These are phyloP conservation scores for Exidia glandulosa DNA, from an alignment of 768 basidiomycete species.

Conservation along the genomic window DNA sequence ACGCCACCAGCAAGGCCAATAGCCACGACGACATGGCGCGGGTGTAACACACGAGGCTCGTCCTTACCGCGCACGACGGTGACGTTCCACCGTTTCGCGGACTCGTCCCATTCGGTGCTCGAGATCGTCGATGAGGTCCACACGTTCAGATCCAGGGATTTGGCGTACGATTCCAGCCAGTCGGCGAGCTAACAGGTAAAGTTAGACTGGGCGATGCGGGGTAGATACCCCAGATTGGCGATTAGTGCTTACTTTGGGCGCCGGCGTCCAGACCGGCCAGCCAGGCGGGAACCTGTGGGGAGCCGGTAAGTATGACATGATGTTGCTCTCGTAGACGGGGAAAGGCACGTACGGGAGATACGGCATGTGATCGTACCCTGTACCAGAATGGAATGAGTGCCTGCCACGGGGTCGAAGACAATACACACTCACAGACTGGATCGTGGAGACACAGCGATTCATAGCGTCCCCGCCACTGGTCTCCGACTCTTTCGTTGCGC, in stretches of 20 bases:
- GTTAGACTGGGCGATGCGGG: not conserved
- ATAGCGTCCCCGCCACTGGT: constrained; percentile 59
- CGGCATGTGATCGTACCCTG: constrained; percentile 47
- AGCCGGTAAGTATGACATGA: not conserved
- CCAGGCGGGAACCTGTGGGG: constrained; percentile 39
- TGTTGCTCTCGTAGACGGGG: constrained; percentile 8
- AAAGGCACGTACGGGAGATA: constrained; percentile 40
- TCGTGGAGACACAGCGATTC: constrained; percentile 57
- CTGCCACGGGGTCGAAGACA: not conserved
- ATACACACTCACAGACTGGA: constrained; percentile 43
- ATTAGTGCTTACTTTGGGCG: constrained; percentile 25
- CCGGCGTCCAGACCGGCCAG: constrained; percentile 51
- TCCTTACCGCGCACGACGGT: constrained; percentile 1
- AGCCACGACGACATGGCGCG: constrained; percentile 41
- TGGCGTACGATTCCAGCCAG: constrained; percentile 57
- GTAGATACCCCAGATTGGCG: not conserved
- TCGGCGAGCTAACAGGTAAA: constrained; percentile 39
- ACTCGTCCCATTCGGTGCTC: constrained; percentile 5
- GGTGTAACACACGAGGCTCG: constrained; percentile 23
- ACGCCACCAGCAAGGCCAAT: constrained; percentile 40
- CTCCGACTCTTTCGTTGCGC: constrained; percentile 44
- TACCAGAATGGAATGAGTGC: not conserved
- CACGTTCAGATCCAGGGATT: constrained; percentile 47
- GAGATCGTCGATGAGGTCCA: constrained; percentile 32
- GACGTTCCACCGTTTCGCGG: constrained; percentile 20